Percentiles rank a stretch among this genome's conserved stretches.
phyloP scores from a whole-genome alignment of 306 rosid genomes.

The Mimosa pudica region DNA sequence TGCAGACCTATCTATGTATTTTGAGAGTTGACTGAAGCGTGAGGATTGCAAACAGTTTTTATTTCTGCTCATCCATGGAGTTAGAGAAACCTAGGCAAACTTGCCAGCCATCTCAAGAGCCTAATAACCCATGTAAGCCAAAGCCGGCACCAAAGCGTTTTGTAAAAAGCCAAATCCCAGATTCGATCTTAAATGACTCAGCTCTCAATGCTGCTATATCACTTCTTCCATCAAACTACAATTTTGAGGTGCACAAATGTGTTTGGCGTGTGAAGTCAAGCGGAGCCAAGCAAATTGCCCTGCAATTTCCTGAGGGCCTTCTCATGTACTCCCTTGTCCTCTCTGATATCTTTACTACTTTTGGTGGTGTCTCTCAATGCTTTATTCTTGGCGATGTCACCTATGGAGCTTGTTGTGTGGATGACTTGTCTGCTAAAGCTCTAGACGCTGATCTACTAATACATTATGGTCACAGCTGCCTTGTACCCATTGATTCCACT shows the following conservation, averaged over 20 bases:
- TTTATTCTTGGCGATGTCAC: slow-evolving; percentile 81
- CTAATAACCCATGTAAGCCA: slow-evolving; percentile 17
- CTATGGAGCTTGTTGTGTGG: slow-evolving; percentile 86
- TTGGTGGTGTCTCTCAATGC: slow-evolving; percentile 61
- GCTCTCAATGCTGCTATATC: slow-evolving; percentile 52
- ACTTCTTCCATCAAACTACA: slow-evolving; percentile 66
- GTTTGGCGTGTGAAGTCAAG: slow-evolving; percentile 82
- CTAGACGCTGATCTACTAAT: slow-evolving; percentile 71
- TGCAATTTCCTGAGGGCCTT: slow-evolving; percentile 88
- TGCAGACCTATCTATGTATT: not conserved
- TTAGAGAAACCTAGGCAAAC: slow-evolving; percentile 24
- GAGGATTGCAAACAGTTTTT: too few species aligned
- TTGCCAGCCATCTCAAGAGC: not conserved
- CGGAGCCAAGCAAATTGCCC: slow-evolving; percentile 65
- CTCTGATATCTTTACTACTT: slow-evolving; percentile 81
- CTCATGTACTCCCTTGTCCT: slow-evolving; percentile 86
- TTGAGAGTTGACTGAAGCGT: not conserved
- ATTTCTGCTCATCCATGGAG: slow-evolving; percentile 14
- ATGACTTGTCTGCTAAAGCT: slow-evolving; percentile 75
- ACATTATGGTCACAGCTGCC: slow-evolving; percentile 92
- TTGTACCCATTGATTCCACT: slow-evolving; percentile 81
- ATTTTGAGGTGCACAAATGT: slow-evolving; percentile 85
- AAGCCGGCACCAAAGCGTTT: slow-evolving; percentile 45
- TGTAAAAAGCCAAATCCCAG: slow-evolving; percentile 51
- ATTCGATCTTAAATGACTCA: slow-evolving; percentile 49